Percentiles rank a stretch among this genome's conserved stretches.
Evolutionary conservation across 2,329 filamentous ascomycete species (phyloP).

Genomic region (Monosporascus sp.): DNA sequence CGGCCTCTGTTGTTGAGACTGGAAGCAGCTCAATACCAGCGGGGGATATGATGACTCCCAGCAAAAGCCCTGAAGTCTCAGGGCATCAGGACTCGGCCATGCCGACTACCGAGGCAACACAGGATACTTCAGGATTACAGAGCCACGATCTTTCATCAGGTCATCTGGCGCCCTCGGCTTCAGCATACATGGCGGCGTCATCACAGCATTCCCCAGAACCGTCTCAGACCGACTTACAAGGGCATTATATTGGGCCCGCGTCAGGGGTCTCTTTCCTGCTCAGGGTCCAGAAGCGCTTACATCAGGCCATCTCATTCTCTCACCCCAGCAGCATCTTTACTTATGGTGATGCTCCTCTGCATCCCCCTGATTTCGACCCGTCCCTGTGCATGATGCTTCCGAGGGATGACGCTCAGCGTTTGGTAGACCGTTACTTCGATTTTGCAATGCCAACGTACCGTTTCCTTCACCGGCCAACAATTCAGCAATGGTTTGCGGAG

Average conservation of each 20-base stretch:
- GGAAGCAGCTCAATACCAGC: background rate
- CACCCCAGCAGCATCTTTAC: conserved; percentile 41
- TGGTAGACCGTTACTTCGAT: conserved; percentile 36
- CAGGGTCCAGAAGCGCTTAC: conserved; percentile 43
- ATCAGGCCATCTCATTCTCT: conserved; percentile 31
- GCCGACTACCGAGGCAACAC: no score
- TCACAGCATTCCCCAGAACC: conserved; percentile 40
- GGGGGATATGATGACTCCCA: no score
- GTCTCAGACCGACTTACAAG: conserved; percentile 38
- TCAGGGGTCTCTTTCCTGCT: conserved; percentile 45
- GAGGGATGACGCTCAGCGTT: conserved; percentile 17
- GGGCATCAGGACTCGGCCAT: no score
- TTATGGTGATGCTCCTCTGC: conserved; percentile 42
- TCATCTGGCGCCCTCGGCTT: no score
- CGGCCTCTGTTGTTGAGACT: conserved; percentile 8
- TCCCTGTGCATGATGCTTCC: conserved; percentile 37
- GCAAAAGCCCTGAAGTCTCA: no score
- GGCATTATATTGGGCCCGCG: conserved; percentile 41
- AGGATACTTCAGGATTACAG: no score
- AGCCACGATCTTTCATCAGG: no score
- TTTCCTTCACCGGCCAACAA: conserved; percentile 37
- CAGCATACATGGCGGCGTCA: conserved; percentile 5
- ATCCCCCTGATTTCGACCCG: conserved; percentile 33
- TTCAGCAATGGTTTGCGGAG: conserved; percentile 38
- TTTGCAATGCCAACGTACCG: conserved; percentile 36